These are phyloP conservation scores for Neospermospora avenae DNA, from an alignment of 2,329 filamentous ascomycete species.

Conservation along the genomic window DNA sequence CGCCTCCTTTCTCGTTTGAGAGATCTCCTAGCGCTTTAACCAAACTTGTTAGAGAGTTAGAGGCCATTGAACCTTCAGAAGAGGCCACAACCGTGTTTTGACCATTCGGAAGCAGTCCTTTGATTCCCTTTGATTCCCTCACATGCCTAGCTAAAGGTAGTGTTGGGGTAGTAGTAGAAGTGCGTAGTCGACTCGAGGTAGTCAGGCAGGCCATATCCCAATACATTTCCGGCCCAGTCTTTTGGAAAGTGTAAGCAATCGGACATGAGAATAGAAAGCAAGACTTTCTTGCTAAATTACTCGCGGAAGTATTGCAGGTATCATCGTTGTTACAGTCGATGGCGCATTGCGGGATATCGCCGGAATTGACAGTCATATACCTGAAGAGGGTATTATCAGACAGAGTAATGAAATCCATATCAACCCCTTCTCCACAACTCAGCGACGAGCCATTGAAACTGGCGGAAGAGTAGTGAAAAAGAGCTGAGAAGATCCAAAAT, in stretches of 20 bases:
- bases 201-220: background rate
- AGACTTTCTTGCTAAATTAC: background rate
- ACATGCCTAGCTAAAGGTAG: background rate
- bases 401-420: background rate
- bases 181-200: background rate
- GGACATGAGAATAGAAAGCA: background rate
- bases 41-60: no score
- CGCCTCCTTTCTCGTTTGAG: no score
- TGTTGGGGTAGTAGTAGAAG: background rate
- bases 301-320: background rate
- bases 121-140: no score
- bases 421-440: background rate
- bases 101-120: no score
- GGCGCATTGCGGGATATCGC: background rate
- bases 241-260: background rate
- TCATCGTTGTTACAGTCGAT: background rate
- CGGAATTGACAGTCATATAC: background rate
- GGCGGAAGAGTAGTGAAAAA: background rate
- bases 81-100: no score
- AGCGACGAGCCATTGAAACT: background rate
- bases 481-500: background rate
- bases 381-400: background rate
- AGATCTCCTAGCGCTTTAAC: no score
- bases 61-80: no score
- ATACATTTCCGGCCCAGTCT: background rate